Percentiles rank a stretch among this genome's conserved stretches.
Conservation (phyloP, 2,329 filamentous ascomycete genomes). For the Ilyonectria robusta region DNA sequence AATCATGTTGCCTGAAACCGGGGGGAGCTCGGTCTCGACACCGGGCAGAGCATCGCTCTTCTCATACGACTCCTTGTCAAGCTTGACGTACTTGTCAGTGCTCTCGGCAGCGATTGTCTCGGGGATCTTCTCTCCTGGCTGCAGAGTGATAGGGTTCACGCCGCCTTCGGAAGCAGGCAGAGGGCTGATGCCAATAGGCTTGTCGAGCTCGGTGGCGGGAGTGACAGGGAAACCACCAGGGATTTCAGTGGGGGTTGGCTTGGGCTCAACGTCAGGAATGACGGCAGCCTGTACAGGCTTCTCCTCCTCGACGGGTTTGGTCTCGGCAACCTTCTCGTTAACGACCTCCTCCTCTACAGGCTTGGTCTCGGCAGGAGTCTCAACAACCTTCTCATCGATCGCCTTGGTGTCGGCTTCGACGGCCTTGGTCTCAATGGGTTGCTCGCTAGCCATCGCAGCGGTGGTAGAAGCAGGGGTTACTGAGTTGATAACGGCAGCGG, state of each 20-base stretch:
- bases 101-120: conserved; percentile 77
- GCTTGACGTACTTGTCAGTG: conserved; percentile 78
- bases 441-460: conserved; percentile 71
- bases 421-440: conserved; percentile 62
- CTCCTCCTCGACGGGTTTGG: conserved; percentile 32
- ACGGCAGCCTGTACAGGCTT: conserved; percentile 28
- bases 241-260: conserved; percentile 54
- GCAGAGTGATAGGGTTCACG: conserved; percentile 85
- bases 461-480: conserved; percentile 81
- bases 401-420: conserved; percentile 10
- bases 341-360: conserved; percentile 28
- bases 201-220: conserved; percentile 67
- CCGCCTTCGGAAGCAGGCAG: conserved; percentile 73
- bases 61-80: conserved; percentile 90
- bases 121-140: conserved; percentile 86
- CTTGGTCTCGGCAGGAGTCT: conserved; percentile 32
- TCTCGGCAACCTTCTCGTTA: conserved; percentile 51
- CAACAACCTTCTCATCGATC: background rate
- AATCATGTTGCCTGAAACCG: conserved; percentile 75
- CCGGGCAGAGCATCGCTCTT: conserved; percentile 77
- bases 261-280: conserved; percentile 24
- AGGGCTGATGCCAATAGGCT: conserved; percentile 72
- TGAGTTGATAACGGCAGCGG: conserved; percentile 73
- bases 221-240: conserved; percentile 75
- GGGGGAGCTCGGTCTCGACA: conserved; percentile 65